Evolutionary conservation across 495 filamentous ascomycete species (phyloP).

Genomic region (Physcia stellaris): DNA sequence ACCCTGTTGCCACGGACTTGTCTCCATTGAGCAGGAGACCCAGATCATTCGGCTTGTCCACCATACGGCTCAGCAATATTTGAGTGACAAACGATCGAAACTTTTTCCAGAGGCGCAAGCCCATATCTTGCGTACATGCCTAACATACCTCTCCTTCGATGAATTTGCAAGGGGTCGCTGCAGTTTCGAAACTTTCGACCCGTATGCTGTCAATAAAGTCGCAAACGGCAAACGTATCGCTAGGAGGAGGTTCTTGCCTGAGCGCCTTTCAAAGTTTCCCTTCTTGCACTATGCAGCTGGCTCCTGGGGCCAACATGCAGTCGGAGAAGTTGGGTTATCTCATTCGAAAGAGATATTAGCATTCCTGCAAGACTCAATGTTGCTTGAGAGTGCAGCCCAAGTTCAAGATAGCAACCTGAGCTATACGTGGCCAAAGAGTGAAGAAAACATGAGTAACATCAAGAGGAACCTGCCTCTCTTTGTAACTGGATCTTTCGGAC

Average conservation of each 20-base stretch:
- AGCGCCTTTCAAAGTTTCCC: not conserved
- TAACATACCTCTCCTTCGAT: not conserved
- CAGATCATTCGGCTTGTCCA: not conserved
- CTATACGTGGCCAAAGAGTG: not conserved
- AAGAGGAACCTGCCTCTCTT: not conserved
- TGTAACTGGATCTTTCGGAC: not conserved
- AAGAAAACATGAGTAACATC: not conserved
- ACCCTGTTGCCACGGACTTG: not conserved
- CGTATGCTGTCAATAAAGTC: not conserved
- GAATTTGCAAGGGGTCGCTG: not conserved
- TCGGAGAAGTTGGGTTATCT: not conserved
- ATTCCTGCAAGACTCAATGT: not conserved
- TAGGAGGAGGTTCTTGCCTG: not conserved
- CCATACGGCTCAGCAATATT: not conserved
- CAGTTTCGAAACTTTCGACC: not conserved
- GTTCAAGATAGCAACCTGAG: not conserved
- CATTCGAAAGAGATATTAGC: not conserved
- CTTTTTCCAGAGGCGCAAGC: not conserved
- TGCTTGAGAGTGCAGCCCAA: not conserved
- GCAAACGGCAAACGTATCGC: not conserved
- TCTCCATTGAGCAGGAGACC: not conserved
- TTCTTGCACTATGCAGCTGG: not conserved
- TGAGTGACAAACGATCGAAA: not conserved
- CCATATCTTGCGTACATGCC: not conserved
- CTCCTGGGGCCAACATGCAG: not conserved